Base-by-base conservation (phyloP, 805 yeast genomes). In the Yarrowia sp. region DNA sequence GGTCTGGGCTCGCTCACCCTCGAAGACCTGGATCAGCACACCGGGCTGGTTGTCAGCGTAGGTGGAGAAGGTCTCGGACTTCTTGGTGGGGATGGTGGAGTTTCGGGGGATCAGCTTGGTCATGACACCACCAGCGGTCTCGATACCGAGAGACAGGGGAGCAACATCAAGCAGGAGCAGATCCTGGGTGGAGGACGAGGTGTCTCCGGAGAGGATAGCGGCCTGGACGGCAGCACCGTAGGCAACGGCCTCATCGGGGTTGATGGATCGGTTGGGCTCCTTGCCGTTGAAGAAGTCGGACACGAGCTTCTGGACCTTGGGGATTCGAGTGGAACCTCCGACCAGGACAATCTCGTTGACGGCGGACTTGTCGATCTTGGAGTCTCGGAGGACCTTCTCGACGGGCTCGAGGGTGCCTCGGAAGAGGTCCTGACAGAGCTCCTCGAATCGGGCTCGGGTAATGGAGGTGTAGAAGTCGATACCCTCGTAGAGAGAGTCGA, bases 211-310 rank as follows among this genome's bases (percentile, higher is more conserved):
- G 75, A 91, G 84, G 75, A 91, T 91, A 70, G 97, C 97, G 69
- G 97, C 97, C 82, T 91, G 97, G 70, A 91, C 97, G 67, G 97
- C 97, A 70, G 97, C 97, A 87, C 97, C 97, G 81, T 91, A 91
- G 73, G 97, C 97, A 78, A 91, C 97, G 74, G 97, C 97, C 81
- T 91, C 97, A 84, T 91, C 97, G 70, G 97, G 97, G 85, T 91
- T 91, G 78, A 91, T 91, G 61, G 97, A 89, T 81, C 86, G 88
- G 83, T 90, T 90, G 79, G 96, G 96, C 80, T 91, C 96, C 82
- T 91, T 92, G 76, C 97, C 97, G 78, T 91, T 89, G 85, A 92
- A 91, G 86, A 86, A 91, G 78, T 92, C 97, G 68, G 96, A 87
- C 59, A 91, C 96, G 72, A 92, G 83, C 80, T 90, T 91, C 82